Evolutionary conservation across 345 rosid genomes (phyloP).

Genomic region (Aquilaria sinensis): DNA sequence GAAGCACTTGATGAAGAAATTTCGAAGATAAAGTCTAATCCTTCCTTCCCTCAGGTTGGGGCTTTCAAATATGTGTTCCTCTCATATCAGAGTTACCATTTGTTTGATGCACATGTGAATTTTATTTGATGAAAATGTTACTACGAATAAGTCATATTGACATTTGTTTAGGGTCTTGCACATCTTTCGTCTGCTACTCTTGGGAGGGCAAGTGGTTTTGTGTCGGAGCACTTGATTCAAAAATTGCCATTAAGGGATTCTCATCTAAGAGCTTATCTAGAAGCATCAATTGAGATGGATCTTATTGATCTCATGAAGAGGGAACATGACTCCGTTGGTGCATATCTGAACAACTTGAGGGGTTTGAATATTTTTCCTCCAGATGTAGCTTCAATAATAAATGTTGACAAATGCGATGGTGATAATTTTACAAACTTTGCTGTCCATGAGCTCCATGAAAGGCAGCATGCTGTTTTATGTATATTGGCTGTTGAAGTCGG

Average conservation of each 20-base stretch:
- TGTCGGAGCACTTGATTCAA: slow-evolving; percentile 37
- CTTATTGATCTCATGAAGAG: slow-evolving; percentile 22
- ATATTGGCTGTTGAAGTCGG: slow-evolving; percentile 36
- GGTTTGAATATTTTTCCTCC: slow-evolving; percentile 1
- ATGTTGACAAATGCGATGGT: slow-evolving; percentile 5
- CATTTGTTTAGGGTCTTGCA: slow-evolving; percentile 56
- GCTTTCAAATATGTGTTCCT: background rate
- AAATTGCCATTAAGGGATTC: slow-evolving; percentile 55
- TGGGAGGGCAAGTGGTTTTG: slow-evolving; percentile 33
- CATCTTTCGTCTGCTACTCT: slow-evolving; percentile 53
- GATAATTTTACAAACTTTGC: slow-evolving; percentile 31
- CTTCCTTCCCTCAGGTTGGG: slow-evolving; percentile 75
- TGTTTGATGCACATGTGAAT: background rate
- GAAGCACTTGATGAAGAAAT: slow-evolving; percentile 60
- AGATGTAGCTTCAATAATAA: slow-evolving; percentile 6
- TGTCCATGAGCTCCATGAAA: slow-evolving; percentile 31
- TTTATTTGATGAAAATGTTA: background rate
- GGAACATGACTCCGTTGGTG: slow-evolving; percentile 18
- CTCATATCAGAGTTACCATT: background rate
- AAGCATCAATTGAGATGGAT: slow-evolving; percentile 51
- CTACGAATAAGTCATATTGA: background rate
- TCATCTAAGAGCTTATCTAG: slow-evolving; percentile 56
- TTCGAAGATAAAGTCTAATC: slow-evolving; percentile 37
- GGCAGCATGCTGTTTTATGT: slow-evolving; percentile 53
- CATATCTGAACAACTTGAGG: slow-evolving; percentile 31